Evolutionary conservation across 768 basidiomycete species (phyloP).

Genomic region (Ramaria sp.): DNA sequence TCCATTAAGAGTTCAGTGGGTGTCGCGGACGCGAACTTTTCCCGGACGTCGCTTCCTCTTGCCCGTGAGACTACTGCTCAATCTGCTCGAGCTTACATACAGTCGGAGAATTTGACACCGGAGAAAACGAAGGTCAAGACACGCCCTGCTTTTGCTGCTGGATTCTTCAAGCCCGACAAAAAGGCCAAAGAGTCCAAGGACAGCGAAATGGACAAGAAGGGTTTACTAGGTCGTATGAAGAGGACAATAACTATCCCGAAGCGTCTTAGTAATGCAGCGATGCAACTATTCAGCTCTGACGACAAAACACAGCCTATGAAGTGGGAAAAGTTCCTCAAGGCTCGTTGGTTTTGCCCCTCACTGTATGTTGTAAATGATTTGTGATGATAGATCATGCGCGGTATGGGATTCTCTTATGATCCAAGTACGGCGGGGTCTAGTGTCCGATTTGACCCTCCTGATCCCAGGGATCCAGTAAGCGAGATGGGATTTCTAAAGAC

Average conservation of each 20-base stretch:
- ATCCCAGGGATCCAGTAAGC: conserved; percentile 35
- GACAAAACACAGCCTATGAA: conserved; percentile 53
- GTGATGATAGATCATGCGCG: conserved; percentile 52
- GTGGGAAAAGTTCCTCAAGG: conserved; percentile 74
- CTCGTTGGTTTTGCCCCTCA: conserved; percentile 15
- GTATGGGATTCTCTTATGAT: conserved; percentile 67
- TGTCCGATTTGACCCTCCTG: conserved; percentile 72
- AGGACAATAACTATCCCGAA: conserved; percentile 19
- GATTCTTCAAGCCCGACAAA: conserved; percentile 33
- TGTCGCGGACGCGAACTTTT: conserved; percentile 1
- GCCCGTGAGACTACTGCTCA: conserved; percentile 45
- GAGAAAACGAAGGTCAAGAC: conserved; percentile 63
- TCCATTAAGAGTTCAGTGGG: neutral
- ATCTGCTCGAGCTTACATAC: conserved; percentile 62
- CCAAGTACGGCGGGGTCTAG: conserved; percentile 74
- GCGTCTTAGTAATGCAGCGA: conserved; percentile 50
- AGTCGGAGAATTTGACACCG: conserved; percentile 33
- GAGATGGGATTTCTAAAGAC: neutral
- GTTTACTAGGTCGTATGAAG: conserved; percentile 12
- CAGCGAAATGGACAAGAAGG: conserved; percentile 36
- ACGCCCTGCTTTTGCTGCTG: conserved; percentile 45
- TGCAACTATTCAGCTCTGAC: conserved; percentile 49
- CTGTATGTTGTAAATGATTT: neutral
- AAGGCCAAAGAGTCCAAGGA: conserved; percentile 32
- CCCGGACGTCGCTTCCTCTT: conserved; percentile 25